phyloP scores from a whole-genome alignment of 345 rosid genomes.

The Zanthoxylum bungeanum region DNA sequence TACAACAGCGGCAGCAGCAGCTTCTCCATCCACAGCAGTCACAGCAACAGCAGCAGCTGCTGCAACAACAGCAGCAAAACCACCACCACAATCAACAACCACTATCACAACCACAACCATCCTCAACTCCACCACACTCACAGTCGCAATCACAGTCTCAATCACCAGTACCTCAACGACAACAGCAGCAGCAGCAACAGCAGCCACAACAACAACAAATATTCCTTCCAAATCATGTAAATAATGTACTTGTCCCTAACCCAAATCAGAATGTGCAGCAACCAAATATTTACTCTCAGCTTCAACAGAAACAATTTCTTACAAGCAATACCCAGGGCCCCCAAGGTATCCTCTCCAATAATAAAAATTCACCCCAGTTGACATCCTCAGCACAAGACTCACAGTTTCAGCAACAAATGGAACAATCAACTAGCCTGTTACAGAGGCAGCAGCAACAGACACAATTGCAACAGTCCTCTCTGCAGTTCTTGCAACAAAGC shows the following conservation, averaged over 20 bases:
- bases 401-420: conserved; percentile 57
- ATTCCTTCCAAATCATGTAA: conserved; percentile 38
- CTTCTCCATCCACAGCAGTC: conserved; percentile 36
- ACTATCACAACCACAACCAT: conserved; percentile 19
- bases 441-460: conserved; percentile 68
- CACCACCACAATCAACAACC: conserved; percentile 21
- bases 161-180: conserved; percentile 20
- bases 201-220: conserved; percentile 44
- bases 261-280: conserved; percentile 49
- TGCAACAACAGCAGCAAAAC: too few relatives aligned
- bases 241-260: conserved; percentile 43
- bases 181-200: conserved; percentile 35
- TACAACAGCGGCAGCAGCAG: conserved; percentile 33
- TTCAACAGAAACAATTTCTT: conserved; percentile 57
- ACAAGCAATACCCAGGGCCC: conserved; percentile 41
- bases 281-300: conserved; percentile 44
- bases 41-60: too few relatives aligned
- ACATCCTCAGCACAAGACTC: conserved; percentile 63
- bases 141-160: too few relatives aligned
- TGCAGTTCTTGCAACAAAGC: conserved; percentile 51
- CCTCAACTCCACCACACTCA: conserved; percentile 16
- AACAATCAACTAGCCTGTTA: conserved; percentile 56
- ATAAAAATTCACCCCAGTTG: conserved; percentile 49
- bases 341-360: conserved; percentile 32
- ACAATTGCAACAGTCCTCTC: conserved; percentile 51